Base-by-base conservation (phyloP, 2,329 filamentous ascomycete genomes). In the Alternaria panax region DNA sequence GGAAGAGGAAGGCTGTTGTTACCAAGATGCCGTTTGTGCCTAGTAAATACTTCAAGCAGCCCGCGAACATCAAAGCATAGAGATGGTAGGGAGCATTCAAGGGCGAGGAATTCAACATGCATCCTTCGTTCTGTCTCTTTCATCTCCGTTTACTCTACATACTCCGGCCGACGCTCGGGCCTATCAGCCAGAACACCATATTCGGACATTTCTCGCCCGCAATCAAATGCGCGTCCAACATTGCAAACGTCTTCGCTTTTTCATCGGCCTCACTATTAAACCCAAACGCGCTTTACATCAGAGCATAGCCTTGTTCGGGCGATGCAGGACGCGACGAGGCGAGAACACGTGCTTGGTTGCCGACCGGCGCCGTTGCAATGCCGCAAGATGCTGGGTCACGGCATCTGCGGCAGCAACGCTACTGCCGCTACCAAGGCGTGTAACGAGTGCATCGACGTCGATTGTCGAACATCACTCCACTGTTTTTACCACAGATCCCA, bases 11-110 rank as follows among this genome's bases (percentile, higher is more conserved):
- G 79, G 93, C 89, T 1, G 85, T 86, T 4, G 90, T 97, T 30
- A 85, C 88, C 8, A 93, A 93, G 83, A 95, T 97, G 93, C 93
- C 93, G 1, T 97, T 96, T 78, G 85, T 96, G 51, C 85, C 88
- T 51, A 88, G 85, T 70, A 93, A 92, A 80, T 97, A 96, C 79
- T 90, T 86, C 79, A 76, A 76, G 57, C 68, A 72, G 45, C 62
- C 68, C 32, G 65, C 66, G 1, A 70, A 68, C 16, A 60, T 62
- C 34, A 72, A 72, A 60, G 69, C 69, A 28, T 72, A 68, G 55
- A n/a, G 32, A 5, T 47, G 12, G 7, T 34, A 2, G 8, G 5
- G 5, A 2, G 16, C 20, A 48, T 2, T 28, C 2, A 48, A 11
- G 14, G 7, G 9, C 7, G 3, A 36, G 18, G 20, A 34, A 48